Conservation (phyloP, 768 basidiomycete species). For the Lactarius akahatsu region DNA sequence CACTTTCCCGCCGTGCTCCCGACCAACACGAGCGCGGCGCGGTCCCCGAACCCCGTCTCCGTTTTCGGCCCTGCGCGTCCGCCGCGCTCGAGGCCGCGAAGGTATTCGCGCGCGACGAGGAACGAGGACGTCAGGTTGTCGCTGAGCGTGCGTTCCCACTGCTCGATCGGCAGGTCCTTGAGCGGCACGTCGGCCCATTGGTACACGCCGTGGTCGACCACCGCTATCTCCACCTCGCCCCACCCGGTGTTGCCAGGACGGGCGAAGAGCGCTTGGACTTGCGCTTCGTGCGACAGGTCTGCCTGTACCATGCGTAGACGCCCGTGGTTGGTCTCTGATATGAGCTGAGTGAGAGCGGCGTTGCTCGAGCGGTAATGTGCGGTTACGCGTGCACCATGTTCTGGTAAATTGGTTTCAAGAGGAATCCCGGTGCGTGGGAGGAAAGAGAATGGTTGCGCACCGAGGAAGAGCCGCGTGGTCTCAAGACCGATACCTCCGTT, state of each 20-base stretch:
- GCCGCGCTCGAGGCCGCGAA: slow-evolving; percentile 43
- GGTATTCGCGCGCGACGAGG: slow-evolving; percentile 61
- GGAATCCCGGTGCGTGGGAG: not conserved
- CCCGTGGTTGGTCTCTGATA: slow-evolving; percentile 13
- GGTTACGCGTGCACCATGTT: slow-evolving; percentile 67
- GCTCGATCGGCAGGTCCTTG: slow-evolving; percentile 56
- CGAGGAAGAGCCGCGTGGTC: slow-evolving; percentile 54
- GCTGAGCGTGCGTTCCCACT: slow-evolving; percentile 61
- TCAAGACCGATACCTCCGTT: slow-evolving; percentile 75
- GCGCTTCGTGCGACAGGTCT: slow-evolving; percentile 56
- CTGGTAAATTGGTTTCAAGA: slow-evolving; percentile 36
- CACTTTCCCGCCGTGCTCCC: slow-evolving; percentile 74
- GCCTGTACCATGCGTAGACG: slow-evolving; percentile 46
- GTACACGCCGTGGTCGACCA: slow-evolving; percentile 64
- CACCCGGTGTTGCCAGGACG: slow-evolving; percentile 26
- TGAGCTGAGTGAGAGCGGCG: slow-evolving; percentile 43
- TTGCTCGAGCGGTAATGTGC: slow-evolving; percentile 66
- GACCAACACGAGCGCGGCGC: slow-evolving; percentile 61
- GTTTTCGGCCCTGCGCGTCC: not conserved
- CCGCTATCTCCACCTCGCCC: slow-evolving; percentile 53
- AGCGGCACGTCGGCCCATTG: slow-evolving; percentile 48
- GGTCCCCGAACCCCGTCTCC: slow-evolving; percentile 33
- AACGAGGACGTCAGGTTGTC: slow-evolving; percentile 69
- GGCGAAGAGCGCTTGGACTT: slow-evolving; percentile 52
- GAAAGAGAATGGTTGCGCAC: slow-evolving; percentile 35